Evolutionary conservation across 2,329 filamentous ascomycete species (phyloP).

Genomic region (Cercospora janseana): DNA sequence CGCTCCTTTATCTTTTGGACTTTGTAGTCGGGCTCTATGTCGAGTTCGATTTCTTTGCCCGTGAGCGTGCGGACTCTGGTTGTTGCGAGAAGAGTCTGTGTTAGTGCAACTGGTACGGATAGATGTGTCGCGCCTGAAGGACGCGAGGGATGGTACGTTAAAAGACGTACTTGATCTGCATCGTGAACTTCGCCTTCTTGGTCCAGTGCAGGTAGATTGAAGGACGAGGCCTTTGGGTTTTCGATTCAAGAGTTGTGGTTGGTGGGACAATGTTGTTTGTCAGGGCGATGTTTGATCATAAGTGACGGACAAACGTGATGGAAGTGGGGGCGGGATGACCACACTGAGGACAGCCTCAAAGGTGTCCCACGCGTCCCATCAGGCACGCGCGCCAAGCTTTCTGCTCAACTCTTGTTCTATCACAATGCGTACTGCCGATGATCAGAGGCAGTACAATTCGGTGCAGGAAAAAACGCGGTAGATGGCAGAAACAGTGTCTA

Average conservation of each 20-base stretch:
- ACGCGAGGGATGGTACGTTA: too few relatives aligned
- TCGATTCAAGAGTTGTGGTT: background rate
- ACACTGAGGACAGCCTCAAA: background rate
- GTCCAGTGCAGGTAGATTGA: background rate
- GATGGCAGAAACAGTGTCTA: too few relatives aligned
- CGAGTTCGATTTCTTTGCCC: conserved; percentile 97
- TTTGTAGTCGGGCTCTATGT: conserved; percentile 93
- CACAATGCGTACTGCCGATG: too few relatives aligned
- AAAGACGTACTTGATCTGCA: conserved; percentile 8
- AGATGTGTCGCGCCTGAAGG: too few relatives aligned
- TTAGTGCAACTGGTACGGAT: background rate
- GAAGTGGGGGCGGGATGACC: conserved; percentile 8
- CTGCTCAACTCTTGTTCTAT: background rate
- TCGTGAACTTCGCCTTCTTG: background rate
- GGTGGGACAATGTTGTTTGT: background rate
- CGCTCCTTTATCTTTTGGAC: conserved; percentile 97
- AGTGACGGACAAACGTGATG: conserved; percentile 6
- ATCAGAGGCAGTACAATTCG: too few relatives aligned
- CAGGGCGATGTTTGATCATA: background rate
- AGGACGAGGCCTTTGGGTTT: background rate
- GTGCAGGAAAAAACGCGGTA: too few relatives aligned
- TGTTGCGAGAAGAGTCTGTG: background rate
- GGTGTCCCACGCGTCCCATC: background rate
- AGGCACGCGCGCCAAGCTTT: conserved; percentile 4
- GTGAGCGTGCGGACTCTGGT: conserved; percentile 91